Base-by-base conservation (phyloP, 306 rosid genomes). In the Potentilla sterilis region DNA sequence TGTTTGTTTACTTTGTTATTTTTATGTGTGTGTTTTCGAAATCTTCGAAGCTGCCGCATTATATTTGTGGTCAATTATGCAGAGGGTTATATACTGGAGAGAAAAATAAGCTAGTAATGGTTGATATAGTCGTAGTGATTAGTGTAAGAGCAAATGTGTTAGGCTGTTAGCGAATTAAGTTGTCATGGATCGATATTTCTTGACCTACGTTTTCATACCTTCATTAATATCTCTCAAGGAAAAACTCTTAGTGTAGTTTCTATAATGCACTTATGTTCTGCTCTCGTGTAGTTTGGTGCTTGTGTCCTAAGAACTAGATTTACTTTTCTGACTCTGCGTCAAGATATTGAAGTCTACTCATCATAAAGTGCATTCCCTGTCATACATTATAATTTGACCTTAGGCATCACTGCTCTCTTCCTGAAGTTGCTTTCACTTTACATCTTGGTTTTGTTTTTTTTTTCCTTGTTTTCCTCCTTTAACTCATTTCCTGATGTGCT, bases 371-470 rank as follows among this genome's bases (percentile, higher is more conserved):
- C 14, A 21, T 43, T 42, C 43, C 32, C 8, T 8, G 48, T 41
- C 18, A 1, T 66, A 4, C 44, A 7, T 11, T 38, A 49, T 66
- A 10, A 14, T 42, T 22, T 22, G 22, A 21, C 54, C 52, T 4
- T 21, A 21, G 71, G 16, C 3, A 24, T 46, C 40, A 14, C 21
- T 70, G 32, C 32, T 14, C 32, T 63, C 54, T 71, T 41, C 52
- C 44, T 14, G 12, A 24, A 73, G 48, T 42, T 55, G 46, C 42
- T 62, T 76, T 63, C 61, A 73, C 59, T 54, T 9, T 22, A 58
- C 41, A 6, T 73, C 61, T 42, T 22, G 54, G 71, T 18, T 49
- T 6, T 16, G 57, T 7, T 44, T 34, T 61, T 57, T 68, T 18
- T 49, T 28, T 28, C n/a, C n/a, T 6, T 16, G 57, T 7, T 44